These are phyloP conservation scores for Coemansia sp. DNA, from an alignment of 192 early-diverging fungal genomes.

Conservation along the genomic window DNA sequence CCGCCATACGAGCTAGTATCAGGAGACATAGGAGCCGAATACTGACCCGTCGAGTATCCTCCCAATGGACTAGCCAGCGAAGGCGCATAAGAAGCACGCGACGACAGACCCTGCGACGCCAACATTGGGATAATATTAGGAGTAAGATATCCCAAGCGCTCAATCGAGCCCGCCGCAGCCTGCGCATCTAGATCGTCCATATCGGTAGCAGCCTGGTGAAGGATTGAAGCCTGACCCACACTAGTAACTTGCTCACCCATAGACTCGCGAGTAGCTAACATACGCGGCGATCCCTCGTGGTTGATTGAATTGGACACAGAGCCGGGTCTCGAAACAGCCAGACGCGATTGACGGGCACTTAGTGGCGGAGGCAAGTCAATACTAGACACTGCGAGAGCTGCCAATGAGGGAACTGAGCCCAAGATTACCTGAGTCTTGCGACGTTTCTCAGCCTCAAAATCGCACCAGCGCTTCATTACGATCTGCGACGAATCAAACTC, in stretches of 20 bases:
- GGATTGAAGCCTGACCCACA: conserved; percentile 32
- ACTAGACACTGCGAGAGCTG: conserved; percentile 31
- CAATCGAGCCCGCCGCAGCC: conserved; percentile 46
- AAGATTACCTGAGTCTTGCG: conserved; percentile 56
- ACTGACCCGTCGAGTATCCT: neutral
- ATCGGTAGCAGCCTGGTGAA: conserved; percentile 42
- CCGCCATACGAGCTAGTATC: neutral
- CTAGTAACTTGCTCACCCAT: conserved; percentile 14
- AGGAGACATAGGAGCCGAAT: conserved; percentile 16
- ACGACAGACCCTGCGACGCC: conserved; percentile 38
- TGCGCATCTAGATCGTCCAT: conserved; percentile 39
- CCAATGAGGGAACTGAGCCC: conserved; percentile 39
- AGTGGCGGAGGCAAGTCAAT: conserved; percentile 16
- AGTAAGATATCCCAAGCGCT: conserved; percentile 57
- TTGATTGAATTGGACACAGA: conserved; percentile 26
- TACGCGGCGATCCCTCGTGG: conserved; percentile 4
- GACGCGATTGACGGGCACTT: conserved; percentile 29
- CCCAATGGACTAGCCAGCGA: conserved; percentile 24
- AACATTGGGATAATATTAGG: conserved; percentile 54
- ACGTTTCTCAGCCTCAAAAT: conserved; percentile 65
- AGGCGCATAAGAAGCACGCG: conserved; percentile 9
- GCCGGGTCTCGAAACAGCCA: conserved; percentile 23
- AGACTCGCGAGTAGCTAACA: neutral
- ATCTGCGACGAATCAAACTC: conserved; percentile 62
- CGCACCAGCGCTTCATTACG: conserved; percentile 79